These are phyloP conservation scores for Magnolia officinalis DNA, from an alignment of 164 flowering plant species.

Conservation along the genomic window DNA sequence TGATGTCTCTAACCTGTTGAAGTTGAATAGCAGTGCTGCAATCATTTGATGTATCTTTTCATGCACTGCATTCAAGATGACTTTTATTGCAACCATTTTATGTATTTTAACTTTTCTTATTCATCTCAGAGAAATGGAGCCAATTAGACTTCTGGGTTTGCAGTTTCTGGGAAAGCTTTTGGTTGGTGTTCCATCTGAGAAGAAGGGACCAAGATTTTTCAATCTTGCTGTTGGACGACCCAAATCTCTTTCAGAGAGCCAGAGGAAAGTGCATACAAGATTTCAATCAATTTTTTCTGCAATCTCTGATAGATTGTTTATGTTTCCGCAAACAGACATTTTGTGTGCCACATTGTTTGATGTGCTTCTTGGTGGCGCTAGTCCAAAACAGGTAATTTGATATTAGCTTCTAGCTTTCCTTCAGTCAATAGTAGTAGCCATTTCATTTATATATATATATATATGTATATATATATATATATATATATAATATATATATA, in stretches of 20 bases:
- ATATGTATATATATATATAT: neutral
- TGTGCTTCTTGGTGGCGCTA: constrained; percentile 99
- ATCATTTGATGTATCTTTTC: neutral
- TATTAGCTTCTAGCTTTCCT: neutral
- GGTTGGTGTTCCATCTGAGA: constrained; percentile 91
- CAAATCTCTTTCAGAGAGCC: constrained; percentile 58
- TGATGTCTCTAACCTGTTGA: neutral
- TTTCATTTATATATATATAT: neutral
- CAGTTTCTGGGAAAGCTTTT: constrained; percentile 91
- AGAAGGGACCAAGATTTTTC: constrained; percentile 83
- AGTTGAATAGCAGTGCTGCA: neutral
- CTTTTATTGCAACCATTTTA: neutral
- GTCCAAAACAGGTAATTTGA: constrained; percentile 87
- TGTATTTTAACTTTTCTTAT: neutral
- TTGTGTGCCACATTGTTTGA: constrained; percentile 91
- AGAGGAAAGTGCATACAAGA: constrained; percentile 42
- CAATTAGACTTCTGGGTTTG: constrained; percentile 85
- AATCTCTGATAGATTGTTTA: constrained; percentile 79
- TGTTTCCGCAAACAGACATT: constrained; percentile 75
- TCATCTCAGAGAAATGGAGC: constrained; percentile 71
- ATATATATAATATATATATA: too few relatives aligned
- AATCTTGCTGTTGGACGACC: constrained; percentile 69
- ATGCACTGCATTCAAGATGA: neutral
- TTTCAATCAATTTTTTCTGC: constrained; percentile 68
- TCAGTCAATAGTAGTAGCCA: neutral